A percentile compares a stretch with the other conserved stretches of the same genome.
phyloP scores from a whole-genome alignment of 768 basidiomycete genomes.

The Leccinum pellstonianum region DNA sequence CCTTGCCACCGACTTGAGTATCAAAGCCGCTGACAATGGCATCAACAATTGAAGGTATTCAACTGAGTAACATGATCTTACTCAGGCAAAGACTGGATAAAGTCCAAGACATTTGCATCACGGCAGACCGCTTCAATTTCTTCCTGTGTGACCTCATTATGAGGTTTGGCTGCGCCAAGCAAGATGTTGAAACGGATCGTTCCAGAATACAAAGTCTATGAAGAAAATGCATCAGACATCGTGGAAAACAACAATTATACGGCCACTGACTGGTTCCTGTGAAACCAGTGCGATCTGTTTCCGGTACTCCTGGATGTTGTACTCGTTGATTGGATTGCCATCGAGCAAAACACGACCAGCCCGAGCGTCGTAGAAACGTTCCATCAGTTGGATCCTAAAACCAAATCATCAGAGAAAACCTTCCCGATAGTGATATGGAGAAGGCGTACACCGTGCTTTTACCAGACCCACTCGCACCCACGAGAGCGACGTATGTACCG shows the following conservation, averaged over 20 bases:
- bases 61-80: slow-evolving; percentile 35
- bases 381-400: slow-evolving; percentile 71
- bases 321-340: slow-evolving; percentile 66
- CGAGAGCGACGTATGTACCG: slow-evolving; percentile 80
- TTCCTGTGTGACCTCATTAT: slow-evolving; percentile 75
- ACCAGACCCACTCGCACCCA: slow-evolving; percentile 78
- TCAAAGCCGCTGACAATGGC: slow-evolving; percentile 70
- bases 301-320: slow-evolving; percentile 85
- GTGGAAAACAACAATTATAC: slow-evolving; percentile 7
- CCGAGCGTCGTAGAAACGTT: slow-evolving; percentile 87
- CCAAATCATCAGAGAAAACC: not conserved
- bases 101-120: slow-evolving; percentile 88
- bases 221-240: not conserved
- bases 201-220: slow-evolving; percentile 78
- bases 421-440: not conserved
- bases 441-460: slow-evolving; percentile 72
- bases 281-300: slow-evolving; percentile 88
- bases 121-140: slow-evolving; percentile 85
- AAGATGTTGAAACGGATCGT: slow-evolving; percentile 89
- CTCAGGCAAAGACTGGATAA: slow-evolving; percentile 84
- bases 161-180: slow-evolving; percentile 78
- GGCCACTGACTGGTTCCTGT: slow-evolving; percentile 61
- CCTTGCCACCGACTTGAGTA: slow-evolving; percentile 89
- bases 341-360: slow-evolving; percentile 74
- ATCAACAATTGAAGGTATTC: slow-evolving; percentile 7